Conservation (phyloP, 805 yeast species). For the Isabelozyma gotoi region DNA sequence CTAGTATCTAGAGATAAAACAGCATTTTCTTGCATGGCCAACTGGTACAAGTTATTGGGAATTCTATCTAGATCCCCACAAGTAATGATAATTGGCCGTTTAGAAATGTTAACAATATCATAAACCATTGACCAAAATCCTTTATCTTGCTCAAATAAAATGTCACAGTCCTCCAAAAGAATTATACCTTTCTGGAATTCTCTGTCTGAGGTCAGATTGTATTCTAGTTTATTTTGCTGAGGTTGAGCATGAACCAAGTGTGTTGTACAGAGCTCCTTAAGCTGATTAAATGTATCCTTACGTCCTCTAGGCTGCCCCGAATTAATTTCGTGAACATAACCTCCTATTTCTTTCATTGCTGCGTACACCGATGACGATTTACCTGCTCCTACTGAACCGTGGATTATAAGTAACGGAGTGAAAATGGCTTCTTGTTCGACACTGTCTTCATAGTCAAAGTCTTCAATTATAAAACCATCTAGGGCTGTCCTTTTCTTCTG, state of each 20-base stretch:
- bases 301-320: slow-evolving; percentile 71
- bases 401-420: slow-evolving; percentile 62
- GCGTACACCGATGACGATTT: slow-evolving; percentile 76
- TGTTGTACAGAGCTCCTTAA: slow-evolving; percentile 82
- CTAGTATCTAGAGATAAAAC: slow-evolving; percentile 29
- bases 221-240: slow-evolving; percentile 4
- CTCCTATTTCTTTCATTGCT: slow-evolving; percentile 55
- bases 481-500: slow-evolving; percentile 14
- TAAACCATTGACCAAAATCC: slow-evolving; percentile 77
- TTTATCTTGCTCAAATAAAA: slow-evolving; percentile 72
- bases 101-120: slow-evolving; percentile 56
- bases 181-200: slow-evolving; percentile 63
- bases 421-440: slow-evolving; percentile 39
- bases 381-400: slow-evolving; percentile 76
- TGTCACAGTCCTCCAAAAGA: slow-evolving; percentile 82
- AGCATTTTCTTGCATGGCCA: slow-evolving; percentile 44
- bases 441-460: slow-evolving; percentile 20
- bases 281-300: slow-evolving; percentile 61
- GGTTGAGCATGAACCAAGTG: slow-evolving; percentile 60
- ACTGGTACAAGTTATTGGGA: slow-evolving; percentile 48
- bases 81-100: slow-evolving; percentile 71
- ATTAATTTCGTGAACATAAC: slow-evolving; percentile 81
- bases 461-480: slow-evolving; percentile 42
- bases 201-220: slow-evolving; percentile 10
- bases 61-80: slow-evolving; percentile 50